Percentiles rank a stretch among this genome's conserved stretches.
Evolutionary conservation across 208 protist species (phyloP).

Genomic region (Trypanosoma cruzi): DNA sequence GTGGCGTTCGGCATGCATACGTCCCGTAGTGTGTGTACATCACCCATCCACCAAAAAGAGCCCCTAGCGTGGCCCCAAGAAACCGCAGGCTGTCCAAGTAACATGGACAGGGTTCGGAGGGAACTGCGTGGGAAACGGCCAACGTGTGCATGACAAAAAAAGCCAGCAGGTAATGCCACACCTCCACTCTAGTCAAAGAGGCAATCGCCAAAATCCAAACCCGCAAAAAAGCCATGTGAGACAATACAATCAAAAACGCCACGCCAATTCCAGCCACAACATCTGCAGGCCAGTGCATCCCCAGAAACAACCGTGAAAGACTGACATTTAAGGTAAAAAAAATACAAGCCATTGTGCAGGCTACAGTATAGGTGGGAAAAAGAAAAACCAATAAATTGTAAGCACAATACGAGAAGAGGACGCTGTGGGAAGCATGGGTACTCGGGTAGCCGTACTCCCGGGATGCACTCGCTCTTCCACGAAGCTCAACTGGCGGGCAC

Average conservation of each 20-base stretch:
- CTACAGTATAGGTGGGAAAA: conserved; percentile 38
- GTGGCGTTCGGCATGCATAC: conserved; percentile 20
- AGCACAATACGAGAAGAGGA: conserved; percentile 58
- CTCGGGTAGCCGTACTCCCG: conserved; percentile 79
- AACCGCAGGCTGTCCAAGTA: conserved; percentile 80
- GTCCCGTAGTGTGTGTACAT: conserved; percentile 37
- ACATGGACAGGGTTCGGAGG: conserved; percentile 69
- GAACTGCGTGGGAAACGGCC: conserved; percentile 44
- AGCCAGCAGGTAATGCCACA: conserved; percentile 34
- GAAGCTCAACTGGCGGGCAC: conserved; percentile 61
- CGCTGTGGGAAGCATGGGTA: conserved; percentile 62
- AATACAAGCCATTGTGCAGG: conserved; percentile 45
- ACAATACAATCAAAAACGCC: conserved; percentile 42
- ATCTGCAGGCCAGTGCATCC: conserved; percentile 83
- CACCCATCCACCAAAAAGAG: conserved; percentile 40
- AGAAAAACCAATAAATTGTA: conserved; percentile 41
- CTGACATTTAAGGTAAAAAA: conserved; percentile 52
- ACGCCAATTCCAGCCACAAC: conserved; percentile 49
- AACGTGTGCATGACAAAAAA: conserved; percentile 48
- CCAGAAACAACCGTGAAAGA: conserved; percentile 66
- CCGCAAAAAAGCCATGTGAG: conserved; percentile 47
- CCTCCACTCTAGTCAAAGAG: background rate
- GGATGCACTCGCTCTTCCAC: conserved; percentile 24
- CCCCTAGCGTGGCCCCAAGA: conserved; percentile 44
- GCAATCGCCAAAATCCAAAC: conserved; percentile 35